phyloP scores from a whole-genome alignment of 2,329 filamentous ascomycete species.

The Cladophialophora yegresii region DNA sequence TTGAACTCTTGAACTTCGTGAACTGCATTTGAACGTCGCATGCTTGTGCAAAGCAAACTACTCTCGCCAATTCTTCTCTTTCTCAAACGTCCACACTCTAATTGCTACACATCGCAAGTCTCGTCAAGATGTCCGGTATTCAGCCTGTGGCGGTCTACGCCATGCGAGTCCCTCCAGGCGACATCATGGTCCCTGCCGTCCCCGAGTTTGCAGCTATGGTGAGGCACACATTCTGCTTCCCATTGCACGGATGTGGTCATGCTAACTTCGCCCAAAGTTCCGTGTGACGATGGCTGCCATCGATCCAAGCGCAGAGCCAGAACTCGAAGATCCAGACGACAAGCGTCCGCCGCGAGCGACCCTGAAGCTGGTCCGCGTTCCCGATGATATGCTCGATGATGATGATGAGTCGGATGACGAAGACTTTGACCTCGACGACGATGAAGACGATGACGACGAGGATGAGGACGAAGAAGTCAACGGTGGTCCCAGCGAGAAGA shows the following conservation, averaged over 20 bases:
- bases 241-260: not conserved
- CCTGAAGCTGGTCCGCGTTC: constrained; percentile 82
- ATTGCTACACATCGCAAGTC: not conserved
- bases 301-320: constrained; percentile 77
- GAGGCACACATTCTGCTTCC: constrained; percentile 48
- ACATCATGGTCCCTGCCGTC: constrained; percentile 76
- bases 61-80: not conserved
- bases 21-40: not conserved
- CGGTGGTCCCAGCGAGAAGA: constrained; percentile 78
- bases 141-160: constrained; percentile 81
- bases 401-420: constrained; percentile 54
- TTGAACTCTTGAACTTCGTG: not conserved
- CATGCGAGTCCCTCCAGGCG: constrained; percentile 83
- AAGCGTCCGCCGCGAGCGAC: constrained; percentile 65
- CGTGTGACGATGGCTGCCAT: constrained; percentile 98
- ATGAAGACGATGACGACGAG: constrained; percentile 50
- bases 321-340: constrained; percentile 65
- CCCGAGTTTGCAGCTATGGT: constrained; percentile 81
- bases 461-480: constrained; percentile 60
- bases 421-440: constrained; percentile 43
- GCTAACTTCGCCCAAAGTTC: constrained; percentile 61
- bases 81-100: not conserved
- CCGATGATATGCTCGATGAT: constrained; percentile 56
- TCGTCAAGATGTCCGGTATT: constrained; percentile 47
- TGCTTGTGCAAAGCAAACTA: not conserved